These are phyloP conservation scores for Astrothelium subdiscretum DNA, from an alignment of 495 filamentous ascomycete genomes.

Conservation along the genomic window DNA sequence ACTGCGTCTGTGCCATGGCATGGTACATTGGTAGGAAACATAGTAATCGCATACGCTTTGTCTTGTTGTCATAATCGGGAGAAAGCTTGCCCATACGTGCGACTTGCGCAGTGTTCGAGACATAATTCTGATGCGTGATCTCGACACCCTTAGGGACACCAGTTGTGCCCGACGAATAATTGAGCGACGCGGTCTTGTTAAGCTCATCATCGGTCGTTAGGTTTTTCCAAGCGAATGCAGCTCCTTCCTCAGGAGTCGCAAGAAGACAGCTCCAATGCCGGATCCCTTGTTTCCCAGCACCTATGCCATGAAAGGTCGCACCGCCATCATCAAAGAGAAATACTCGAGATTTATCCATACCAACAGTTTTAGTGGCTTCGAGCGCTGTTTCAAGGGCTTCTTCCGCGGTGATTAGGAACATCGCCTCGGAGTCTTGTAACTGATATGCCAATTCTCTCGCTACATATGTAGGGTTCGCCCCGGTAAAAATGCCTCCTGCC, in stretches of 20 bases:
- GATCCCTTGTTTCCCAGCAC: conserved; percentile 6
- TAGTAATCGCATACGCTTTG: conserved; percentile 28
- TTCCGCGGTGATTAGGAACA: conserved; percentile 37
- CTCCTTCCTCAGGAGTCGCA: conserved; percentile 15
- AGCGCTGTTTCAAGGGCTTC: conserved; percentile 23
- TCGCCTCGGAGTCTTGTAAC: conserved; percentile 56
- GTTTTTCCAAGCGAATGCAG: conserved; percentile 21
- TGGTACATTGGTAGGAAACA: conserved; percentile 71
- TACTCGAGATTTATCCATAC: conserved; percentile 16
- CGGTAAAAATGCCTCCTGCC: conserved; percentile 69
- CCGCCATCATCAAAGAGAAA: conserved; percentile 27
- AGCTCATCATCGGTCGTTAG: conserved; percentile 15
- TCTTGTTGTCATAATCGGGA: conserved; percentile 31
- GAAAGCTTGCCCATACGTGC: conserved; percentile 35
- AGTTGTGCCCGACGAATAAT: conserved; percentile 70
- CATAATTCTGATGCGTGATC: conserved; percentile 61
- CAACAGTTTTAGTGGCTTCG: conserved; percentile 18
- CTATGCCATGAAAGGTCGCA: conserved; percentile 22
- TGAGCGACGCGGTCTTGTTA: conserved; percentile 35
- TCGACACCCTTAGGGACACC: conserved; percentile 77
- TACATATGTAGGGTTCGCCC: conserved; percentile 67
- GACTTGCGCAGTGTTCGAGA: conserved; percentile 52
- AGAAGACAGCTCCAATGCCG: conserved; percentile 26
- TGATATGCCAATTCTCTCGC: conserved; percentile 63
- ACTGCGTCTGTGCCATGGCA: conserved; percentile 40